These are phyloP conservation scores for Citrus sp. DNA, from an alignment of 345 rosid species.

Conservation along the genomic window DNA sequence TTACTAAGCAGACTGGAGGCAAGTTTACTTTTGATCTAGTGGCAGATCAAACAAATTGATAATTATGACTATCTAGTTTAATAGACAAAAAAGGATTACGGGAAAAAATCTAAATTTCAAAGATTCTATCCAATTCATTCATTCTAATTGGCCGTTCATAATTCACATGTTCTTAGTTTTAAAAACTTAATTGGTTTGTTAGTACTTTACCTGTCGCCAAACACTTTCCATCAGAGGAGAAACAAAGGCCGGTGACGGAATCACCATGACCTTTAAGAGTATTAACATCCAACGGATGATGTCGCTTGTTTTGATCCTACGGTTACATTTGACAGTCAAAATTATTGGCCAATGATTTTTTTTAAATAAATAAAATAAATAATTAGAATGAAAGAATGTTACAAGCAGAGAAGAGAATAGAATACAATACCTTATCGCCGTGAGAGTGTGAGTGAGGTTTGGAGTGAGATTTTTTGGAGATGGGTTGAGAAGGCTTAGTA, in stretches of 20 bases:
- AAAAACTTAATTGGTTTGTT: neutral
- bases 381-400: neutral
- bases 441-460: conserved; percentile 56
- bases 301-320: conserved; percentile 74
- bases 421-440: conserved; percentile 49
- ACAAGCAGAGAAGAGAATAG: neutral
- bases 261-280: conserved; percentile 97
- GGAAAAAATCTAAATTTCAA: neutral
- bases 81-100: neutral
- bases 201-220: conserved; percentile 68
- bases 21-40: no score
- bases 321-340: conserved; percentile 3
- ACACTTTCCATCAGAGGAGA: conserved; percentile 68
- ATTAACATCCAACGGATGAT: conserved; percentile 88
- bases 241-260: conserved; percentile 73
- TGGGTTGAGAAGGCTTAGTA: conserved; percentile 38
- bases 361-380: neutral
- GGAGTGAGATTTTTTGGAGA: conserved; percentile 54
- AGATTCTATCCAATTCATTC: neutral
- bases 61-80: neutral
- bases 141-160: neutral
- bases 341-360: neutral
- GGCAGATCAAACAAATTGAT: neutral
- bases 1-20: neutral
- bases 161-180: neutral